Base-by-base conservation (phyloP, 495 filamentous ascomycete genomes). In the Bacidia gigantensis region DNA sequence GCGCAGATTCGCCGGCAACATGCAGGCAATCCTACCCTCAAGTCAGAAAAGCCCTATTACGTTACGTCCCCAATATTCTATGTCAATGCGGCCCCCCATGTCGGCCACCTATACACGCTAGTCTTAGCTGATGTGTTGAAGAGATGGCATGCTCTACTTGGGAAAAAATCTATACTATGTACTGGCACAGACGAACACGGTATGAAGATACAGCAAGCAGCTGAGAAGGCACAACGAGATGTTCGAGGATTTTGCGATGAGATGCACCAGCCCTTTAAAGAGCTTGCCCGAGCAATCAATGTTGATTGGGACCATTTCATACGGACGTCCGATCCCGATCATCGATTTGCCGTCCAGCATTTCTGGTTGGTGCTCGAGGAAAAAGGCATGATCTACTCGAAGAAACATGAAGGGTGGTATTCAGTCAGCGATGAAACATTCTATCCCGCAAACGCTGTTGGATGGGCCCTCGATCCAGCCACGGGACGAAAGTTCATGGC, bases 121-220 rank as follows among this genome's bases (percentile, higher is more conserved):
- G 72, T 97, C 58, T 72, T 97, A 46, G 75, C 87, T 49, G 92
- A 98, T 66, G 79, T 95, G 56, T 68, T 95, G 58, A 97, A 96
- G 66, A 76, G 92, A 67, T 98, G 88, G 88, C 82, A 94, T 59
- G 67, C 75, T n/a, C 70, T 96, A 14, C 69, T 80, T 45, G 87
- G 87, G 3, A 74, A 76, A 24, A 67, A 71, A 41, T 86, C 89
- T 2, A 72, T 87, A 56, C 69, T 97, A 3, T 79, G 81, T 60
- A 98, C 93, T 0, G 92, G 92, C 25, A 95, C 88, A n/a, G 92
- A 98, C 65, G 92, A 98, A 63, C 89, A 98, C 64, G 92, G 92
- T 17, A 88, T 94, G 81, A 97, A 98, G 69, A 62, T 98, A 47
- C 92, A 98, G 65, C 82, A 79, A 65, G 92, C 92, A 0, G 86